These are phyloP conservation scores for Apophysomyces elegans DNA, from an alignment of 371 early-diverging fungal genomes.

Conservation along the genomic window DNA sequence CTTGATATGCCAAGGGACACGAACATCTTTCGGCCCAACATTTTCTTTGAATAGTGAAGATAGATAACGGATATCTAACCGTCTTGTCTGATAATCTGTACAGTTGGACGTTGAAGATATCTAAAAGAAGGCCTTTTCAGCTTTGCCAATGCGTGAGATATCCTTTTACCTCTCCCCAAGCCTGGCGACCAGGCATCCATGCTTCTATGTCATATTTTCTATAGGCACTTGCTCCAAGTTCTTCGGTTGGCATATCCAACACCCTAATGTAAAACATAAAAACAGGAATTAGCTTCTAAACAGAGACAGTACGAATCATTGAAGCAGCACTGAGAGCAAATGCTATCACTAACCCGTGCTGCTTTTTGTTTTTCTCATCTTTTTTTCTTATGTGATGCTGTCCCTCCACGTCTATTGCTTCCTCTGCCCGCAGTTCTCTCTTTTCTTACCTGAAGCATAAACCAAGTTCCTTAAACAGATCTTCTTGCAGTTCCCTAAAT, in stretches of 20 bases:
- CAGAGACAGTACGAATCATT: too few relatives aligned
- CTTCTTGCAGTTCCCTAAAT: slow-evolving; percentile 74
- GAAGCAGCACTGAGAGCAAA: too few relatives aligned
- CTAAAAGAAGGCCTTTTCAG: slow-evolving; percentile 23
- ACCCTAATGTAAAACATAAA: slow-evolving; percentile 44
- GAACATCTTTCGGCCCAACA: slow-evolving; percentile 29
- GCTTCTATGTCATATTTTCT: slow-evolving; percentile 95
- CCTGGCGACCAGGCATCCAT: slow-evolving; percentile 90
- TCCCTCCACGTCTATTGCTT: too few relatives aligned
- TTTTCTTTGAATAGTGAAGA: slow-evolving; percentile 32
- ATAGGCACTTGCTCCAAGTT: slow-evolving; percentile 92
- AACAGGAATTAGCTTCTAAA: neutral
- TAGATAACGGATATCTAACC: slow-evolving; percentile 71
- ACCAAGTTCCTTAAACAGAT: slow-evolving; percentile 79
- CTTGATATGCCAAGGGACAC: slow-evolving; percentile 40
- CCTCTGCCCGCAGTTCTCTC: neutral
- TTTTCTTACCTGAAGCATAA: slow-evolving; percentile 72
- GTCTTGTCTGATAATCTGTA: slow-evolving; percentile 83
- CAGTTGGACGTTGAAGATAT: slow-evolving; percentile 87
- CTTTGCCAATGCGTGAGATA: too few relatives aligned
- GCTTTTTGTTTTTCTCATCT: too few relatives aligned
- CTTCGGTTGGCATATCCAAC: slow-evolving; percentile 92
- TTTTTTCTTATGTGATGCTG: too few relatives aligned
- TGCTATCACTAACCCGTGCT: too few relatives aligned
- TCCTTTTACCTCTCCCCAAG: slow-evolving; percentile 84